phyloP scores from a whole-genome alignment of 305 asterid species.

The Fraxinus floribunda region DNA sequence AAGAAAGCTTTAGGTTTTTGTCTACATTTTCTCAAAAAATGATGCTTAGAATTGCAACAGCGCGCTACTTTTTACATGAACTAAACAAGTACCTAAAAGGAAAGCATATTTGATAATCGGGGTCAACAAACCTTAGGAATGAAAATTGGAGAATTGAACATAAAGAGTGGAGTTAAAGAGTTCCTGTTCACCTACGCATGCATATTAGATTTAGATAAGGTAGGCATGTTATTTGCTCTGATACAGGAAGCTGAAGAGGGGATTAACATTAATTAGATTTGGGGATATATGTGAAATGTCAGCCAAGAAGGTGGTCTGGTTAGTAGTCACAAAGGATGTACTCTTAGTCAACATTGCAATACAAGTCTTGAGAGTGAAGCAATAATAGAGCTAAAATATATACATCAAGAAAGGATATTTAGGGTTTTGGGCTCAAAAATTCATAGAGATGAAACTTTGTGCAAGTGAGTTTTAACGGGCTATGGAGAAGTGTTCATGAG shows the following conservation, averaged over 20 bases:
- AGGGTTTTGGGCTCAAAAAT: neutral
- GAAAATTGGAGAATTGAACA: neutral
- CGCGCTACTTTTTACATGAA: neutral
- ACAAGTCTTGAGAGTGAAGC: neutral
- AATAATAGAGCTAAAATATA: neutral
- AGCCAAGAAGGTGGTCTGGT: neutral
- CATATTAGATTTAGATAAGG: neutral
- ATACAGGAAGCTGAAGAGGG: neutral
- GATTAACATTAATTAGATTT: neutral
- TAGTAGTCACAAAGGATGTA: neutral
- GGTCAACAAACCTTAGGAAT: neutral
- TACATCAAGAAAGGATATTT: neutral
- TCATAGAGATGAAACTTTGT: neutral
- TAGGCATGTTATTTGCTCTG: neutral
- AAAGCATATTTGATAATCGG: neutral
- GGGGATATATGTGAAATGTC: neutral
- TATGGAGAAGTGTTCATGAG: neutral
- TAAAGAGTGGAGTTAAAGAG: neutral
- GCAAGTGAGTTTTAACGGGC: neutral
- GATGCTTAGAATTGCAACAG: neutral
- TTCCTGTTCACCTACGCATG: neutral
- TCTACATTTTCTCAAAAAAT: neutral
- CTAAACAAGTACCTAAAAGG: neutral
- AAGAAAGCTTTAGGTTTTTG: neutral
- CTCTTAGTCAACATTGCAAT: neutral